These are phyloP conservation scores for Exophiala oligosperma DNA, from an alignment of 2,329 filamentous ascomycete genomes.

Conservation along the genomic window DNA sequence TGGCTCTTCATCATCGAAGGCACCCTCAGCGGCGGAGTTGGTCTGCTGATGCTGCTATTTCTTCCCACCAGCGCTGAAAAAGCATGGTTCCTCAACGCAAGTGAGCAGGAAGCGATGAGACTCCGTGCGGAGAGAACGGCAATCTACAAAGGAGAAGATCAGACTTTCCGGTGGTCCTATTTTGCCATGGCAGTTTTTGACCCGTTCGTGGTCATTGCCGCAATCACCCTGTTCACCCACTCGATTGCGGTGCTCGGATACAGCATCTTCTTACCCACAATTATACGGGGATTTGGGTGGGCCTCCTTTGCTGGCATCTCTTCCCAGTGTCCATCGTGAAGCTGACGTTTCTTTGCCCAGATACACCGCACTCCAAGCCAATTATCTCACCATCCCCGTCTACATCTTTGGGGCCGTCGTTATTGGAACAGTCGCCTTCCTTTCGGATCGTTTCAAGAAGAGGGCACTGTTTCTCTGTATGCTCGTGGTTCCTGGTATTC, in stretches of 20 bases:
- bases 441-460: no score
- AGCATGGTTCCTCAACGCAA: slow-evolving; percentile 22
- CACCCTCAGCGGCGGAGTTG: slow-evolving; percentile 10
- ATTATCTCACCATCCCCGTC: slow-evolving; percentile 59
- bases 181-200: slow-evolving; percentile 24
- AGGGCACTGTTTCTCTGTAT: no score
- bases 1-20: slow-evolving; percentile 37
- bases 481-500: slow-evolving; percentile 31
- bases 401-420: slow-evolving; percentile 33
- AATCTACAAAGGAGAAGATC: slow-evolving; percentile 32
- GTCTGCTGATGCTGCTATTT: slow-evolving; percentile 22
- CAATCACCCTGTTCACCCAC: slow-evolving; percentile 3
- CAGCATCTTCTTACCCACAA: slow-evolving; percentile 10
- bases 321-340: neutral
- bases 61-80: slow-evolving; percentile 28
- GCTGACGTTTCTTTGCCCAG: neutral
- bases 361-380: slow-evolving; percentile 27
- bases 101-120: slow-evolving; percentile 9
- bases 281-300: slow-evolving; percentile 22
- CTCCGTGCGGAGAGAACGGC: slow-evolving; percentile 31
- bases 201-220: slow-evolving; percentile 11
- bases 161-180: slow-evolving; percentile 16
- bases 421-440: no score
- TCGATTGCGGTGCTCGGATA: slow-evolving; percentile 6
- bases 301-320: neutral